Conservation (phyloP, 2,329 filamentous ascomycete species). For the Lithohypha guttulata region DNA sequence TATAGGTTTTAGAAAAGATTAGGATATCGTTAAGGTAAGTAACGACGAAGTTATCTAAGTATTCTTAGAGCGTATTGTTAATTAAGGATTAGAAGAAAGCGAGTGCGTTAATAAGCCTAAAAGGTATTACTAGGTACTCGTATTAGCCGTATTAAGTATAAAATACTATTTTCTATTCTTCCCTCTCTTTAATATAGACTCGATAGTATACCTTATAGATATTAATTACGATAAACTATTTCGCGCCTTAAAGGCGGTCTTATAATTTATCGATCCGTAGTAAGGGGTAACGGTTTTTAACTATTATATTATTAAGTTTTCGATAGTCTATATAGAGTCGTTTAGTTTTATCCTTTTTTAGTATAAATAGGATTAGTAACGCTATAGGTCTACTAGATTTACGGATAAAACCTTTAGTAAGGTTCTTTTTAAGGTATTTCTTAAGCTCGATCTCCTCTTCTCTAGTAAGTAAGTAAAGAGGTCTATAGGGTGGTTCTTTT, state of each 20-base stretch:
- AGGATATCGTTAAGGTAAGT: slow-evolving; percentile 19
- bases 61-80: slow-evolving; percentile 13
- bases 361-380: slow-evolving; percentile 5
- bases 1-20: slow-evolving; percentile 10
- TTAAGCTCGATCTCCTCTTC: neutral
- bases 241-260: slow-evolving; percentile 3
- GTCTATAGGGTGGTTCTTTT: neutral
- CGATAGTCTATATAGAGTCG: slow-evolving; percentile 7
- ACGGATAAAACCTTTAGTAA: slow-evolving; percentile 1
- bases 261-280: slow-evolving; percentile 7
- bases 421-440: slow-evolving; percentile 1
- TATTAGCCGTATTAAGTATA: slow-evolving; percentile 15
- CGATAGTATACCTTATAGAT: slow-evolving; percentile 12
- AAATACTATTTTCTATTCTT: slow-evolving; percentile 19
- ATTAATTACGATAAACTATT: slow-evolving; percentile 6
- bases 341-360: slow-evolving; percentile 1
- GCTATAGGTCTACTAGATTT: neutral
- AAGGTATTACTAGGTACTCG: slow-evolving; percentile 19
- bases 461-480: neutral
- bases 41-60: slow-evolving; percentile 13
- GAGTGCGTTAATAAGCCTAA: slow-evolving; percentile 16
- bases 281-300: slow-evolving; percentile 6
- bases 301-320: slow-evolving; percentile 7
- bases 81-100: slow-evolving; percentile 17
- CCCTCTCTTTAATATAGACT: slow-evolving; percentile 13